These are phyloP conservation scores for Handroanthus guayacan DNA, from an alignment of 257 asterid species.

Conservation along the genomic window DNA sequence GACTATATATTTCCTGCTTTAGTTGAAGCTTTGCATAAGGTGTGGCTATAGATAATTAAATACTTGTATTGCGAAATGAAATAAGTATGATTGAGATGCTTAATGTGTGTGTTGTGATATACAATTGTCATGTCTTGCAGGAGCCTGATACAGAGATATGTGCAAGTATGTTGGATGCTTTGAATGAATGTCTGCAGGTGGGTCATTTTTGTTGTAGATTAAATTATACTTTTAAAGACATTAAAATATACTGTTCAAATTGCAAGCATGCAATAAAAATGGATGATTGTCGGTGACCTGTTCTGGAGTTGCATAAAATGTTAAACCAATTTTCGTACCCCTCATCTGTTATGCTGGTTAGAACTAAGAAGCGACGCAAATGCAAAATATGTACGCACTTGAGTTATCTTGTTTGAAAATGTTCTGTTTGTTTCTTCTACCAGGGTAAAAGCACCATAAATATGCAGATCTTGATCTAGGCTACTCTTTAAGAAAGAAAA, in stretches of 20 bases:
- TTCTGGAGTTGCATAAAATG: background rate
- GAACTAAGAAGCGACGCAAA: background rate
- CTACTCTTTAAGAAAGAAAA: background rate
- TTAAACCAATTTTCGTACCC: background rate
- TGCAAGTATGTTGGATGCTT: conserved; percentile 85
- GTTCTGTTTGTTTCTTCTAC: background rate
- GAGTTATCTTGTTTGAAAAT: conserved; percentile 8
- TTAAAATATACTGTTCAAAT: conserved; percentile 16
- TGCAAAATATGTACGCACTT: background rate
- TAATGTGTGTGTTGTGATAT: conserved; percentile 37
- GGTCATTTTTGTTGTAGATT: conserved; percentile 27
- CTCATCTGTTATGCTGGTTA: conserved; percentile 7
- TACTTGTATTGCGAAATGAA: background rate
- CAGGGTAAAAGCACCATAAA: background rate
- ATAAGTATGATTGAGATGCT: conserved; percentile 2
- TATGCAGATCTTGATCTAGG: background rate
- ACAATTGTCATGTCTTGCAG: conserved; percentile 53
- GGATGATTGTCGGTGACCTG: background rate
- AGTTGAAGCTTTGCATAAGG: conserved; percentile 93
- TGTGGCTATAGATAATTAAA: conserved; percentile 19
- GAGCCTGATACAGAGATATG: conserved; percentile 97
- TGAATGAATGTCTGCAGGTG: conserved; percentile 94
- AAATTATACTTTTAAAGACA: background rate
- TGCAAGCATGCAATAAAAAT: background rate
- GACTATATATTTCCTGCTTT: conserved; percentile 80